Evolutionary conservation across 345 rosid genomes (phyloP).

Genomic region (Combretum micranthum): DNA sequence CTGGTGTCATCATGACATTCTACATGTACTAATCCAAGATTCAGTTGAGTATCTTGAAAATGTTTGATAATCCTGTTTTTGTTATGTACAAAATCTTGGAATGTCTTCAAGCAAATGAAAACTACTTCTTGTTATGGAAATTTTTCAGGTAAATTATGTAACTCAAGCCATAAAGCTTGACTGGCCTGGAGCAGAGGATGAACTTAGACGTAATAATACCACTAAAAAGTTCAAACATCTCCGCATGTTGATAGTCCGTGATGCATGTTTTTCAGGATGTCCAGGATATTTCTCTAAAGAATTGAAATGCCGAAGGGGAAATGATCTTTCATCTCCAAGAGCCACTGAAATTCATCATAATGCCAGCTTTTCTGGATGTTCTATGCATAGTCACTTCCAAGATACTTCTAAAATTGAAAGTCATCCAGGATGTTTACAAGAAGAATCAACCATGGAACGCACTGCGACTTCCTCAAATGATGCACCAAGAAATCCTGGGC

Average conservation of each 20-base stretch:
- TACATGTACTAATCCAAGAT: constrained; percentile 4
- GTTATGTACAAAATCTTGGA: too few species aligned
- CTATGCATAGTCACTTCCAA: too few species aligned
- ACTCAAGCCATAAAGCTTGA: constrained; percentile 18
- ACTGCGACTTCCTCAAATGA: too few species aligned
- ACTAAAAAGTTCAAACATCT: constrained; percentile 16
- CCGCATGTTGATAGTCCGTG: constrained; percentile 14
- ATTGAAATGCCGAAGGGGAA: constrained; percentile 1
- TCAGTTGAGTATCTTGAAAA: constrained; percentile 5
- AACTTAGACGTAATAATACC: constrained; percentile 4
- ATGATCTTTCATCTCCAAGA: neutral
- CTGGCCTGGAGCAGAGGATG: neutral
- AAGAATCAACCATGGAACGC: too few species aligned
- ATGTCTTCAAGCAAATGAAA: too few species aligned
- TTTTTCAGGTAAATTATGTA: constrained; percentile 15
- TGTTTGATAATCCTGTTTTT: too few species aligned
- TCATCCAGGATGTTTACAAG: too few species aligned
- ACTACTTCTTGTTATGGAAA: neutral
- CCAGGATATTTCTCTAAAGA: constrained; percentile 9
- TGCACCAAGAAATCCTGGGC: too few species aligned
- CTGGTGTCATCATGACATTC: constrained; percentile 16
- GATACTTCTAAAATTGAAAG: too few species aligned
- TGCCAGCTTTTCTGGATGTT: too few species aligned
- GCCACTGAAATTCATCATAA: too few species aligned
- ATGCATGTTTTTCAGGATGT: constrained; percentile 14